Base-by-base conservation (phyloP, 495 filamentous ascomycete genomes). In the Neurospora sp. region DNA sequence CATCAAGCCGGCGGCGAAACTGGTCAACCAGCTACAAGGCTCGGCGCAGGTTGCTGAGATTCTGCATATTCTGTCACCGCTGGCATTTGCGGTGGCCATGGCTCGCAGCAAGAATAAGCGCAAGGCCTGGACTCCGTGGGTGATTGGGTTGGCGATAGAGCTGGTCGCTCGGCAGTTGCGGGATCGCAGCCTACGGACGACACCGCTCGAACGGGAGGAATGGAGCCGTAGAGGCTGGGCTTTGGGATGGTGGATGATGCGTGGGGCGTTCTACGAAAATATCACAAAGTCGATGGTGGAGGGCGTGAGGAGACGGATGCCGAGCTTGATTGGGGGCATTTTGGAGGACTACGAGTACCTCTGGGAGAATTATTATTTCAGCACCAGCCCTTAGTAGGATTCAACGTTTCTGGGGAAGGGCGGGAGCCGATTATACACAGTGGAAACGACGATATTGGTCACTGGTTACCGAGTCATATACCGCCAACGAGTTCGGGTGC, bases 301-400 rank as follows among this genome's bases (percentile, higher is more conserved):
- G 37, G 93, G 89, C 77, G 88, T 98, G 77, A 90, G 90, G 76
- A 87, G 87, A 60, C 91, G 92, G 69, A 83, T 97, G 79, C 87
- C 96, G 71, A 91, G 92, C 76, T 83, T 98, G 76, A 84, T 98
- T 18, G 90, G 88, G 1, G 94, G 91, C 71, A 88, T 99, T 31
- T 78, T 98, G 72, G 95, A 97, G 80, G 96, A 99, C 79, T 98
- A 98, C 77, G 93, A 96, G 79, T 98, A 96, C 79, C 85, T 99
- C 18, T 99, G 96, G 96, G 95, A 98, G 83, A 93, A 97, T 71
- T 98, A 97, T 79, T 95, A 99, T 82, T 98, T 98, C 81, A 87
- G 85, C 77, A 87, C 85, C 12, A 84, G 82, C 44, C 75, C 81
- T 18, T 87, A 74, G 84, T 35, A 16, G 66, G 71, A 14, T 14